Base-by-base conservation (phyloP, 1,284 basidiomycete genomes). In the Stygiomarasmius scandens region DNA sequence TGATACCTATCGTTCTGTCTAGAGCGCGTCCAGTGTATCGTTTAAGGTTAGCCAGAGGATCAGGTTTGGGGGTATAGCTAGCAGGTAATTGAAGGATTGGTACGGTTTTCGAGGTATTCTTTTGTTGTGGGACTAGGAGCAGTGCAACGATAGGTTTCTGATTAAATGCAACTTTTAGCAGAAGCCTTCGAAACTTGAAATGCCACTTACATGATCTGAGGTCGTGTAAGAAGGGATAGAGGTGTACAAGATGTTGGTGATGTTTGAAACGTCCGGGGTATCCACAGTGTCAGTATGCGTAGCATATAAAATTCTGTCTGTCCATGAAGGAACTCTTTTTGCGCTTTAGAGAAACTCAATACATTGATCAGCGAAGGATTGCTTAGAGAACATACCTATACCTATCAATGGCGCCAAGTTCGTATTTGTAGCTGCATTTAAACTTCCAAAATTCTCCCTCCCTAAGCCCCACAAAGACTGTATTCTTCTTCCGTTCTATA, bases 251-350 rank as follows among this genome's bases (percentile, higher is more conserved):
- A 90, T 57, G 61, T 87, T 89, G 2, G 69, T 77, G 58, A 92
- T 86, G 48, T 74, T 70, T 0, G 87, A 87, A 53, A 74, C 67
- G 16, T 83, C 74, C 5, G 79, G 77, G 4, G 70, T 70, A 58
- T 83, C 75, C 1, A 85, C 80, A 0, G 80, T 77, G 68, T 93
- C 92, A n/a, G 81, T 79, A 65, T 90, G 78, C 5, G 93, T 93
- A 1, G 90, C 82, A 70, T 95, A 97, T 64, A 99, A 77, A 49
- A 99, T 86, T 45, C 96, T 85, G 73, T 99, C 96, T 22, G 96
- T 98, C 93, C 95, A 99, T 20, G 95, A 90, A 0, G 96, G 96
- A 5, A 82, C 79, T 6, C 96, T 86, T 67, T 89, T 92, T 24
- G 76, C 73, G 69, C 86, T 93, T 51, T 5, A 32, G 6, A 32